Base-by-base conservation (phyloP, 208 protist species). In the Balamuthia mandrillaris region DNA sequence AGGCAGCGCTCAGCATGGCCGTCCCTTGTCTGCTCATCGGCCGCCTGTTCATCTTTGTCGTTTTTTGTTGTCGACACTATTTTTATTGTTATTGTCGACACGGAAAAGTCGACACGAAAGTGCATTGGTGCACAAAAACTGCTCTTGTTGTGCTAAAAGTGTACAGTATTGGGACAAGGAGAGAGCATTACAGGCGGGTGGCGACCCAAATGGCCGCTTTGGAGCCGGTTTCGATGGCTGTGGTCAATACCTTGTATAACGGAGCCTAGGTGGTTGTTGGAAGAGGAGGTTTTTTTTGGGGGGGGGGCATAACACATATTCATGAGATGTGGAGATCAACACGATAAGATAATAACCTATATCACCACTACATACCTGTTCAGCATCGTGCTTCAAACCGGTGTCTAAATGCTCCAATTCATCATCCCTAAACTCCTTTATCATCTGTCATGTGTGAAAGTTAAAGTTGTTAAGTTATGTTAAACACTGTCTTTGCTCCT, bases 391-490 rank as follows among this genome's bases (percentile, higher is more conserved):
- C 16, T 89, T 56, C 5, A 93, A 42, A 47, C 85, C 91, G n/a
- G 81, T 91, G 14, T 94, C 86, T 44, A 75, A 68, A 56, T 94
- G 91, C 9, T 88, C 86, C 66, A 92, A 31, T 63, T 94, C 91
- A 16, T 94, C 91, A 58, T 94, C 91, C 31, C 91, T 78, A 65
- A 93, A 92, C 33, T 91, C 77, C 21, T 79, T 74, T 14, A 94
- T 90, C 18, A 86, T 86, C 63, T 88, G 31, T 54, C n/a, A 9
- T n/a, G n/a, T 29, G n/a, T n/a, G n/a, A n/a, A 16, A 86, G 42
- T 29, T 12, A 58, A 81, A 14, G 33, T 54, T 29, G 31, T 12
- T 51, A 85, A 70, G 41, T 61, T 33, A 27, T 63, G 27, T 14
- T 47, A n/a, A n/a, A n/a, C n/a, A n/a, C n/a, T n/a, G n/a, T n/a